Base-by-base conservation (phyloP, 768 basidiomycete genomes). In the Xerocomus brunneocitrinus region DNA sequence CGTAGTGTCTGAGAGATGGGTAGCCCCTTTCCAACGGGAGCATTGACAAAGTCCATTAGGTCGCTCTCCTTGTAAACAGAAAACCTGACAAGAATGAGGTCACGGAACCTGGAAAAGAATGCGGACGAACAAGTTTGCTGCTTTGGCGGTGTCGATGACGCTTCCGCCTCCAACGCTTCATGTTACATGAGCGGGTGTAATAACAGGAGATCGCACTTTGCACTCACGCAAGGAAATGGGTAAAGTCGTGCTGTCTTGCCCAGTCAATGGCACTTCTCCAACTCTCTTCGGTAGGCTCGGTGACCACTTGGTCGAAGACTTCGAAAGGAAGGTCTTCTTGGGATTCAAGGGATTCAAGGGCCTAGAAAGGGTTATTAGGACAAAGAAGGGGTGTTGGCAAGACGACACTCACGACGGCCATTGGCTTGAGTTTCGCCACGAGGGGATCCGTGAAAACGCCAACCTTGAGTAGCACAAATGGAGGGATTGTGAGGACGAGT, bases 41-140 rank as follows among this genome's bases (percentile, higher is more conserved):
- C 94, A 65, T 98, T 98, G 71, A 98, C 90, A 68, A 95, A 98
- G 68, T 98, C 95, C 74, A 94, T 88, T 9, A 98, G 74, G 64
- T 97, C 91, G 1, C 90, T 82, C 58, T 98, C 91, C 60, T 87
- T 87, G 76, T 98, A 98, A 10, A 91, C 90, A 0, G 89, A 79
- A 70, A 94, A 95, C 54, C 89, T 91, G 56, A 9, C 3, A 22
- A 22, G 36, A 13, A 51, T 66, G 39, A 58, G 49, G 50, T n/a
- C 14, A 45, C 8, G 44, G 3, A 14, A 0, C 4, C 5, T 22
- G 25, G 45, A 38, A 32, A 30, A 12, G 36, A n/a, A 34, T n/a
- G 22, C 8, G 38, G 16, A 62, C 78, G 48, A 66, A 90, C 82
- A 98, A 63, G 71, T 98, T 98, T 31, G 95, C 94, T 7, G 93